Base-by-base conservation (phyloP, 2,329 filamentous ascomycete species). In the Lasiodiplodia sp. region DNA sequence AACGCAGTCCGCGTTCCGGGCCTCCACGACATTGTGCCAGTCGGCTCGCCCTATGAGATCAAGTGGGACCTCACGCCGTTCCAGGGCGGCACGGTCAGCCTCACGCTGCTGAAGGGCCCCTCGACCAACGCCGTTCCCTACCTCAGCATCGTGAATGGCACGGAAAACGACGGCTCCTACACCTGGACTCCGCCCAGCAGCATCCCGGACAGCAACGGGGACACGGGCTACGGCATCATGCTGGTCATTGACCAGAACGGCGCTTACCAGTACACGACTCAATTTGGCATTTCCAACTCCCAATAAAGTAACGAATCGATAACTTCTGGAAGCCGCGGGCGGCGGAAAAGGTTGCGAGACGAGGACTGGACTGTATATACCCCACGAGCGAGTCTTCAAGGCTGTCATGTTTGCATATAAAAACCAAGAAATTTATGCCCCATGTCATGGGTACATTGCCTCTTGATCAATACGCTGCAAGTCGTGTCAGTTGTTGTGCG, bases 101-200 rank as follows among this genome's bases (percentile, higher is more conserved):
- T 91, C 68, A 77, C 87, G 69, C 86, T 90, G 72, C 85, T 89
- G 72, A 85, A 85, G 75, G 88, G 88, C 49, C 87, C 87, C 37
- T 80, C 83, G 72, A 80, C 69, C 78, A 87, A 90, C 80, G 83
- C 87, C 57, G 72, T 81, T 47, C 83, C 85, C 53, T 77, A 86
- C 72, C 78, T 80, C 72, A 80, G 84, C 69, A 82, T 88, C 71
- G 84, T 82, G 70, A 77, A 72, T 25, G 76, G 77, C 71, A 86
- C 87, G 77, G 70, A 77, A 74, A 90, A 90, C 85, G 81, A 75
- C 69, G 88, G 88, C 70, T 75, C 73, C 71, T 89, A 81, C 82
- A 58, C 70, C 67, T 90, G 87, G 87, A 87, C 84, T 49, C 86
- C 86, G 49, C 74, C 80, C 69, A 76, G 81, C 65, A 71, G 75